Conservation (phyloP, 2,329 filamentous ascomycete species). For the Basipetospora chlamydospora region DNA sequence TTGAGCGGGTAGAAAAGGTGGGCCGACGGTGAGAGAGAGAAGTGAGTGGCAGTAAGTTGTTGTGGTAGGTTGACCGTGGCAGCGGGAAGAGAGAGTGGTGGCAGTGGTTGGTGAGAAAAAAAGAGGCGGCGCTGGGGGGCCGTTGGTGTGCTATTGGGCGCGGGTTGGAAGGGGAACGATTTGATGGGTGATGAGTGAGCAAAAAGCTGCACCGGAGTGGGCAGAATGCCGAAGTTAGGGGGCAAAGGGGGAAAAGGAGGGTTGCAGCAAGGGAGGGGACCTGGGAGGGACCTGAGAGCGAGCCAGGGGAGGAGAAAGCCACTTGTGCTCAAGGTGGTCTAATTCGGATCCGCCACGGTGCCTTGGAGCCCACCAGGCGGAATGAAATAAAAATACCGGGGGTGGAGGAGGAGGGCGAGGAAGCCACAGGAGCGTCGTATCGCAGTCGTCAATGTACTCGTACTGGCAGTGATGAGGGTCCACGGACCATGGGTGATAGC, state of each 20-base stretch:
- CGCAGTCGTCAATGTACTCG: no score
- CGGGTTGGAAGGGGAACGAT: constrained; percentile 4
- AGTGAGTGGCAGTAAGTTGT: no score
- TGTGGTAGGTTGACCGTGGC: neutral
- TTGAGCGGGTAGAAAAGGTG: constrained; percentile 3
- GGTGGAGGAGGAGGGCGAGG: no score
- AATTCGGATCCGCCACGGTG: constrained; percentile 5
- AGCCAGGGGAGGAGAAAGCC: constrained; percentile 1
- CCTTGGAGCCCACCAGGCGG: constrained; percentile 3
- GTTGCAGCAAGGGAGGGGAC: constrained; percentile 1
- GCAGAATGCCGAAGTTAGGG: neutral
- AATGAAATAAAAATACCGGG: constrained; percentile 4
- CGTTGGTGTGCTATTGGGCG: neutral
- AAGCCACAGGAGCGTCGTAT: no score
- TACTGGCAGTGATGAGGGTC: no score
- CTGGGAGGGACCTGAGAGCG: no score
- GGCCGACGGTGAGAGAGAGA: constrained; percentile 6
- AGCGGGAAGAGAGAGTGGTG: neutral
- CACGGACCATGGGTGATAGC: no score
- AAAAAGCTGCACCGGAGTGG: neutral
- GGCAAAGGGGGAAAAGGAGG: neutral
- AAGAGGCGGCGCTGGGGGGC: neutral
- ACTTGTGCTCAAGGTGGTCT: constrained; percentile 6
- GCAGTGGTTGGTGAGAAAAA: neutral
- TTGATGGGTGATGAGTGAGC: neutral